Evolutionary conservation across 352 stramenopile genomes (phyloP).

Genomic region (Globisporangium apiculatum): DNA sequence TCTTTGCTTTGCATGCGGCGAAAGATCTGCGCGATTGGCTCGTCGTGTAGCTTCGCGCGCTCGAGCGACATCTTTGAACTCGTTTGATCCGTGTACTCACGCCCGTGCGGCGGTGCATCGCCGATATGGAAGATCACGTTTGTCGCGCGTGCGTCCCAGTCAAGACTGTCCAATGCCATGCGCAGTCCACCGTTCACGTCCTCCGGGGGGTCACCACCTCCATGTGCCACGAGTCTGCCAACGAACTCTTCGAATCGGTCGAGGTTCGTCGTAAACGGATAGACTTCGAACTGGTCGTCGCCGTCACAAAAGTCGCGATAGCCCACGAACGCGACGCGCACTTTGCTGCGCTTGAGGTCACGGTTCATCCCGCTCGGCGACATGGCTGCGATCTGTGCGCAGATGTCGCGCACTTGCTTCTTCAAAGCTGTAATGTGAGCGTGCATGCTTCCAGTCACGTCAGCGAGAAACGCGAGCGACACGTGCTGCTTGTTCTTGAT

Average conservation of each 20-base stretch:
- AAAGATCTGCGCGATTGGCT: constrained; percentile 11
- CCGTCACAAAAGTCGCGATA: constrained; percentile 31
- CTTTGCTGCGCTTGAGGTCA: constrained; percentile 15
- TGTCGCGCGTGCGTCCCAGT: constrained; percentile 18
- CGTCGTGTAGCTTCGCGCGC: constrained; percentile 6
- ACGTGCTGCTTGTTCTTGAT: not conserved
- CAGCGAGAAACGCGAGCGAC: constrained; percentile 12
- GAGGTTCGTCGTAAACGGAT: constrained; percentile 24
- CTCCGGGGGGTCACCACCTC: constrained; percentile 24
- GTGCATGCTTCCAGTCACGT: constrained; percentile 15
- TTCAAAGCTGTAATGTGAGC: constrained; percentile 23
- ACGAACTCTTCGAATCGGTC: constrained; percentile 27
- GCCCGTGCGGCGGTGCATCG: constrained; percentile 35
- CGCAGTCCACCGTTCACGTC: constrained; percentile 31
- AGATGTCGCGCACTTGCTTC: constrained; percentile 13
- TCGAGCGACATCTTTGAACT: constrained; percentile 12
- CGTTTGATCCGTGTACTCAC: constrained; percentile 16
- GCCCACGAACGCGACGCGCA: constrained; percentile 31
- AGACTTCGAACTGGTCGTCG: constrained; percentile 22
- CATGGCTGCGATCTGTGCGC: not conserved
- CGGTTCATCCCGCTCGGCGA: not conserved
- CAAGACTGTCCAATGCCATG: constrained; percentile 14
- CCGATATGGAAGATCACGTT: constrained; percentile 35
- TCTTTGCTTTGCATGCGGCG: not conserved
- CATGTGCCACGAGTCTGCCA: constrained; percentile 9